phyloP scores from a whole-genome alignment of 1,284 basidiomycete genomes.

The Cutaneotrichosporon cutaneum region DNA sequence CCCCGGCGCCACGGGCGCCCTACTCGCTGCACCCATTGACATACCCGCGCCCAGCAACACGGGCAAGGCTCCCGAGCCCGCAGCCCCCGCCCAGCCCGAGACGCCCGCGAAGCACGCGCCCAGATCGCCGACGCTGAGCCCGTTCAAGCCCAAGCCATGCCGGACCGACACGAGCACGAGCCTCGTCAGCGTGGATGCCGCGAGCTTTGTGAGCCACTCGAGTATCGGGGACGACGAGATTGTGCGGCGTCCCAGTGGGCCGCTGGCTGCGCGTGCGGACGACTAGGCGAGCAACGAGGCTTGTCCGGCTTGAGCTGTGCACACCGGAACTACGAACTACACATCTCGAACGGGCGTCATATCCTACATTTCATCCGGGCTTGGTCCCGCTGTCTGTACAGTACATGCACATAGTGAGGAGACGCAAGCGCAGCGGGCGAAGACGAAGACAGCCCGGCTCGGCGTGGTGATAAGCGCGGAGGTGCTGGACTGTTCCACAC shows the following conservation, averaged over 20 bases:
- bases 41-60: too few relatives aligned
- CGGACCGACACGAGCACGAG: conserved; percentile 2
- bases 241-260: conserved; percentile 2
- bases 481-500: too few relatives aligned
- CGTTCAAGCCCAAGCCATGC: conserved; percentile 8
- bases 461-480: too few relatives aligned
- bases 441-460: too few relatives aligned
- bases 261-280: conserved; percentile 13
- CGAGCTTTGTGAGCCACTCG: conserved; percentile 8
- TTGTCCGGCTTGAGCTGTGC: too few relatives aligned
- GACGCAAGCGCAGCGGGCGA: not conserved
- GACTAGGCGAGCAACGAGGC: conserved; percentile 6
- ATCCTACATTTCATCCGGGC: not conserved
- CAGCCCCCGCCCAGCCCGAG: not conserved
- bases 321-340: too few relatives aligned
- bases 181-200: conserved; percentile 2
- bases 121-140: conserved; percentile 1
- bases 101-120: not conserved
- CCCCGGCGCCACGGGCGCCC: not conserved
- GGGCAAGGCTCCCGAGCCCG: not conserved
- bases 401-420: not conserved
- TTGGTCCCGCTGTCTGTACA: not conserved
- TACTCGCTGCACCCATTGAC: not conserved
- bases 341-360: too few relatives aligned
- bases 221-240: conserved; percentile 4